These are phyloP conservation scores for Pichia sp. DNA, from an alignment of 1,139 yeast species.

Conservation along the genomic window DNA sequence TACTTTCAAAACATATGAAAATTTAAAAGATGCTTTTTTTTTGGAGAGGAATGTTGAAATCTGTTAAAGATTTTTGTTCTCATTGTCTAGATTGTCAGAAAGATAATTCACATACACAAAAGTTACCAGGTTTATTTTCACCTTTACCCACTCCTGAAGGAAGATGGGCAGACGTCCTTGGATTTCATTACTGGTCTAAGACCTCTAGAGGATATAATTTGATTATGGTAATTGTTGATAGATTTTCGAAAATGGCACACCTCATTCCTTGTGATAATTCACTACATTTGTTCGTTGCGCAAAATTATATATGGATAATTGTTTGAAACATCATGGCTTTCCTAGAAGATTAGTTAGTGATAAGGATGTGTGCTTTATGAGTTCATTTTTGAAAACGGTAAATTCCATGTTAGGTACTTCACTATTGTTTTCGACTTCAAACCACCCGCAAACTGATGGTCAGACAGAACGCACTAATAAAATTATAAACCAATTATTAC, in stretches of 20 bases:
- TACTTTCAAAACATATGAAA: neutral
- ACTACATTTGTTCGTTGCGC: neutral
- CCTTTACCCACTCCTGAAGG: slow-evolving; percentile 3
- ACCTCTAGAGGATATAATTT: neutral
- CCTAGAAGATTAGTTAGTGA: neutral
- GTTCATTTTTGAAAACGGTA: neutral
- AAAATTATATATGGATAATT: neutral
- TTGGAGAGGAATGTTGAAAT: slow-evolving; percentile 2
- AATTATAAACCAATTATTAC: neutral
- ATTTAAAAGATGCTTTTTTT: neutral
- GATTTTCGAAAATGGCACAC: slow-evolving; percentile 4
- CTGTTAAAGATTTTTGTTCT: neutral
- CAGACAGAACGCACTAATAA: neutral
- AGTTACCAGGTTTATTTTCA: slow-evolving; percentile 2
- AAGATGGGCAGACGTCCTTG: slow-evolving; percentile 6
- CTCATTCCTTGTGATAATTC: neutral
- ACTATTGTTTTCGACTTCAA: neutral
- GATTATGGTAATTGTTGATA: slow-evolving; percentile 4
- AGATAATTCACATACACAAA: neutral
- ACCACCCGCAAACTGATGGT: neutral
- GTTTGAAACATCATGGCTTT: neutral
- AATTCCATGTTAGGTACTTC: neutral
- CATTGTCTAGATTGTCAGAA: slow-evolving; percentile 3
- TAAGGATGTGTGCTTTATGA: neutral
- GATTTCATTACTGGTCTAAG: slow-evolving; percentile 3